These are phyloP conservation scores for Isoetes engelmannii DNA, from an alignment of 83 land plant species.

Conservation along the genomic window DNA sequence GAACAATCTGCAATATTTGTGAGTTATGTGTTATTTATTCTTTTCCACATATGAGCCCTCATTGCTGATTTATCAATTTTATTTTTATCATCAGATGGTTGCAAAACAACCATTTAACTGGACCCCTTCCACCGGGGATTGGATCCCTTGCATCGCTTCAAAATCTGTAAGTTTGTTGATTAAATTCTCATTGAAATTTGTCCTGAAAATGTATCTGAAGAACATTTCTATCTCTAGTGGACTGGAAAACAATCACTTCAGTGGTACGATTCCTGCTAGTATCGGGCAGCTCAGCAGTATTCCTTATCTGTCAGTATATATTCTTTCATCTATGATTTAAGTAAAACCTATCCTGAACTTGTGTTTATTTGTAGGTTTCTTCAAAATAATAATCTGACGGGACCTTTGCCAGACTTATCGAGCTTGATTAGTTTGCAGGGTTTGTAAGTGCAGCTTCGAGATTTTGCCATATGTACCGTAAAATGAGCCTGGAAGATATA, in stretches of 20 bases:
- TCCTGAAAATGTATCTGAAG: background rate
- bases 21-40: slow-evolving; percentile 1
- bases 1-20: slow-evolving; percentile 9
- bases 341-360: background rate
- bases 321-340: background rate
- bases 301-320: slow-evolving; percentile 7
- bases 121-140: background rate
- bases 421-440: slow-evolving; percentile 2
- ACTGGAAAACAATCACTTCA: slow-evolving; percentile 11
- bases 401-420: slow-evolving; percentile 4
- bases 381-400: background rate
- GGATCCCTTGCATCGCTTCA: slow-evolving; percentile 3
- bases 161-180: slow-evolving; percentile 4
- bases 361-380: background rate
- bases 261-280: background rate
- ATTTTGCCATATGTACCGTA: too few relatives aligned
- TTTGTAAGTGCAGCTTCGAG: background rate
- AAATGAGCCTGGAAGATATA: background rate
- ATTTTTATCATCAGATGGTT: slow-evolving; percentile 3
- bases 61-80: background rate
- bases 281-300: background rate
- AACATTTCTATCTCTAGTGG: background rate
- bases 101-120: slow-evolving; percentile 7
- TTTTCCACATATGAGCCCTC: background rate
- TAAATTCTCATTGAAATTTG: background rate